Base-by-base conservation (phyloP, 2,329 filamentous ascomycete genomes). In the Diaporthe citri region DNA sequence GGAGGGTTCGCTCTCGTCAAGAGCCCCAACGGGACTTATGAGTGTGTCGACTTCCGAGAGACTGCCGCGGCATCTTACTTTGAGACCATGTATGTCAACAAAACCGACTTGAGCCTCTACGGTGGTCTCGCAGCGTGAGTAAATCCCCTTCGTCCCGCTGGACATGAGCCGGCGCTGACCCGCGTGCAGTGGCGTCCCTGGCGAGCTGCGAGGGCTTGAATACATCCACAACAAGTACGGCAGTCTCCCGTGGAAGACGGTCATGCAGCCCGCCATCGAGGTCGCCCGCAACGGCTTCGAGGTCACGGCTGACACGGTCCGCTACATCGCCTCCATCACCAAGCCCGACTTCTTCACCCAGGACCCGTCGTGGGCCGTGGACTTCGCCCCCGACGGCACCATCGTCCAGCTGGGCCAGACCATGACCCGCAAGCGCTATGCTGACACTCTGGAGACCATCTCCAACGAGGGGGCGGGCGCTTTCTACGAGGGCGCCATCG, bases 11-110 rank as follows among this genome's bases (percentile, higher is more conserved):
- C 94, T 88, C 86, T 95, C 3, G 88, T 96, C n/a, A 88, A 92
- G 76, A 84, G 87, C 3, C 83, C 88, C 7, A 89, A 93, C 76
- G 93, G 93, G 7, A 84, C 85, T 12, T 96, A 95, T 80, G 94
- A 97, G 79, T 93, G 91, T 77, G 91, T 97, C 77, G 95, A 98
- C 82, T 97, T 97, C 82, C 89, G 95, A 22, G 95, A 97, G 83
- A 94, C 91, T 0, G 95, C 95, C 0, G 95, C 95, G 0, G 94
- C 92, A 0, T 94, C 94, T 1, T 92, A 94, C 0, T 93, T 89
- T 76, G 87, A 96, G 82, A 90, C 95, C 78, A 98, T 97, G 95
- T 98, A 92, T 84, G 90, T 90, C 71, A 90, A 93, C 76, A 90
- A 95, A 78, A 89, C 87, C 0, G 84, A 88, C 6, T 88, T 88